Conservation (phyloP, 345 rosid genomes). For the Abelmoschus esculentus region DNA sequence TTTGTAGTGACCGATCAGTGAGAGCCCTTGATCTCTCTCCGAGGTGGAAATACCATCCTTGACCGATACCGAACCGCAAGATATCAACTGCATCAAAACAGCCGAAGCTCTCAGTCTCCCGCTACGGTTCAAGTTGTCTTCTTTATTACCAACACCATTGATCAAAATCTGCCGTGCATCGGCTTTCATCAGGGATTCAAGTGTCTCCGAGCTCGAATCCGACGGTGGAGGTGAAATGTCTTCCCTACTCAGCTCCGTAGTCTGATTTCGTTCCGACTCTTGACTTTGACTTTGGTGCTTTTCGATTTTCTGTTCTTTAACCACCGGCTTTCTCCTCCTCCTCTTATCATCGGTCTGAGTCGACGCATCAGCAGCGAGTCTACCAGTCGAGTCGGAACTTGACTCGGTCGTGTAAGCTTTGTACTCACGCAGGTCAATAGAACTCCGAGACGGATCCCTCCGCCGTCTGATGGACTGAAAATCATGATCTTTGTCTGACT, state of each 20-base stretch:
- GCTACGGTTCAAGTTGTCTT: slow-evolving; percentile 35
- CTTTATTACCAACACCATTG: slow-evolving; percentile 18
- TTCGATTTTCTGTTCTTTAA: slow-evolving; percentile 26
- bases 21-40: slow-evolving; percentile 55
- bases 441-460: slow-evolving; percentile 81
- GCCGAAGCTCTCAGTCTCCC: slow-evolving; percentile 69
- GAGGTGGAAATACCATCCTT: slow-evolving; percentile 59
- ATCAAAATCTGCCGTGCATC: slow-evolving; percentile 55
- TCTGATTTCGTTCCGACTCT: slow-evolving; percentile 28
- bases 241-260: slow-evolving; percentile 57
- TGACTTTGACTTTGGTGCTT: slow-evolving; percentile 17
- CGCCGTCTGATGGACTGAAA: slow-evolving; percentile 39
- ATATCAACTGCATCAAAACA: slow-evolving; percentile 85
- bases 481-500: slow-evolving; percentile 25
- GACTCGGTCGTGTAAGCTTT: slow-evolving; percentile 66
- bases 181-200: slow-evolving; percentile 72
- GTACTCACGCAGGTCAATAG: slow-evolving; percentile 69
- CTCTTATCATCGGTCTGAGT: slow-evolving; percentile 78
- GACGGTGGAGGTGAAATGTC: slow-evolving; percentile 96
- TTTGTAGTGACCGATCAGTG: slow-evolving; percentile 42
- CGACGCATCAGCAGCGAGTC: slow-evolving; percentile 73
- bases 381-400: slow-evolving; percentile 38
- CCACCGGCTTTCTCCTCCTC: slow-evolving; percentile 44
- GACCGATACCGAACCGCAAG: slow-evolving; percentile 85
- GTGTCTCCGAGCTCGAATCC: slow-evolving; percentile 91